phyloP scores from a whole-genome alignment of 2,329 filamentous ascomycete genomes.

The Colletotrichum echinochloae region DNA sequence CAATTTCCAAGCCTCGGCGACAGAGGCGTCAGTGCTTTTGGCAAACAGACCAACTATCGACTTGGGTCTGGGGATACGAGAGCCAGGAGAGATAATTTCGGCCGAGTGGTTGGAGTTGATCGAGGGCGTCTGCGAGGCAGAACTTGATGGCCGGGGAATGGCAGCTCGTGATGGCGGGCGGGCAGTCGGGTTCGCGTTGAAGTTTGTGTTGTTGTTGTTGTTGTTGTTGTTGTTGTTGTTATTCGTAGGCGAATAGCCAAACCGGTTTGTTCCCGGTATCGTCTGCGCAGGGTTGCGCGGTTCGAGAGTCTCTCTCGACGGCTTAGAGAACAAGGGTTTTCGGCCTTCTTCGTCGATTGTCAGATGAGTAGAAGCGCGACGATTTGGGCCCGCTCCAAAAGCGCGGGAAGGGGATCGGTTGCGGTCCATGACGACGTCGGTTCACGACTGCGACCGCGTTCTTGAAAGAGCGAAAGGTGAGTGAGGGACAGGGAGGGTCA shows the following conservation, averaged over 20 bases:
- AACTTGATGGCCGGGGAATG: conserved; percentile 42
- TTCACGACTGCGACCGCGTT: conserved; percentile 28
- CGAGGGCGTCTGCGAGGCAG: conserved; percentile 39
- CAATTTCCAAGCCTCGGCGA: conserved; percentile 57
- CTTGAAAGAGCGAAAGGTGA: conserved; percentile 6
- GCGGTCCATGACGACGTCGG: conserved; percentile 44
- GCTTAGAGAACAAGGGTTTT: conserved; percentile 54
- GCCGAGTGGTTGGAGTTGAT: conserved; percentile 35
- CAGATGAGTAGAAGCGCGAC: conserved; percentile 43
- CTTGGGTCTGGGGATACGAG: conserved; percentile 51
- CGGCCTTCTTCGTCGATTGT: conserved; percentile 55
- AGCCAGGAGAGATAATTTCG: conserved; percentile 43
- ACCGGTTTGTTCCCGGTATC: conserved; percentile 36
- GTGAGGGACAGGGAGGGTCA: conserved; percentile 18
- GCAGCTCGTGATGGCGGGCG: conserved; percentile 41
- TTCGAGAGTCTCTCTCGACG: conserved; percentile 41
- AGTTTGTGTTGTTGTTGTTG: neutral
- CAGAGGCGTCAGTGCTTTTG: conserved; percentile 48
- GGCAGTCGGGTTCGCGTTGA: neutral
- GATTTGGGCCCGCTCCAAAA: conserved; percentile 43
- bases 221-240: conserved; percentile 1
- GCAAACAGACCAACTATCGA: conserved; percentile 42
- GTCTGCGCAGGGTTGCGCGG: conserved; percentile 22
- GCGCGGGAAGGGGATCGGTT: conserved; percentile 39
- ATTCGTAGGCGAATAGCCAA: conserved; percentile 41